Base-by-base conservation (phyloP, 1,284 basidiomycete genomes). In the Gymnopus androsaceus region DNA sequence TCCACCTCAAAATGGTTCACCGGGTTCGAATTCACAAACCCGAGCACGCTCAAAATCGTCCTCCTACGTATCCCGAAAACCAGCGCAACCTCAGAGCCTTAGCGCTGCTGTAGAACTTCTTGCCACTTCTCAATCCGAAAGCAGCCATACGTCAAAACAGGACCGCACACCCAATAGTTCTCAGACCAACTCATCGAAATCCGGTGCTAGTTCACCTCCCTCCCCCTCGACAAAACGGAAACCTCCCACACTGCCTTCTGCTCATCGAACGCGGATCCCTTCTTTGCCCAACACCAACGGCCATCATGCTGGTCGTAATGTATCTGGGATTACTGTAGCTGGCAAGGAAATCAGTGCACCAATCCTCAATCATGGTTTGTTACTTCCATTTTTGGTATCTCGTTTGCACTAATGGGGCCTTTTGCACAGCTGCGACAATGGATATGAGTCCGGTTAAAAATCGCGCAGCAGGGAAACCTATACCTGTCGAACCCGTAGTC, bases 391-490 rank as follows among this genome's bases (percentile, higher is more conserved):
- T 55, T 57, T 42, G 9, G 23, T 44, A 19, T 51, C 25, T 21
- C 28, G 48, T 53, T 54, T 54, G 28, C 21, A 47, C 47, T 59
- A 59, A 42, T 61, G 25, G 56, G 36, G 51, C 36, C 54, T 56
- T 51, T 30, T 36, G 48, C 44, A 17, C 64, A 87, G 90, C 83
- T 68, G 87, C 88, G n/a, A 87, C 85, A 3, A 65, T 81, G 61
- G 78, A 84, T 59, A 82, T 91, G 81, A 87, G 81, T 59, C 89
- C 91, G 33, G 78, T 88, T 31, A 85, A 87, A 71, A 80, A 84
- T 61, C 75, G 84, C 37, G 73, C 75, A 7, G 72, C 73, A 8
- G 80, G 81, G n/a, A 80, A 80, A 60, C 91, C 92, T 9, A 91
- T 94, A 51, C 79, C 78, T 25, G 79, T 93, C 4, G 72, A 80